Base-by-base conservation (phyloP, 495 filamentous ascomycete genomes). In the Trichoderma reesei region DNA sequence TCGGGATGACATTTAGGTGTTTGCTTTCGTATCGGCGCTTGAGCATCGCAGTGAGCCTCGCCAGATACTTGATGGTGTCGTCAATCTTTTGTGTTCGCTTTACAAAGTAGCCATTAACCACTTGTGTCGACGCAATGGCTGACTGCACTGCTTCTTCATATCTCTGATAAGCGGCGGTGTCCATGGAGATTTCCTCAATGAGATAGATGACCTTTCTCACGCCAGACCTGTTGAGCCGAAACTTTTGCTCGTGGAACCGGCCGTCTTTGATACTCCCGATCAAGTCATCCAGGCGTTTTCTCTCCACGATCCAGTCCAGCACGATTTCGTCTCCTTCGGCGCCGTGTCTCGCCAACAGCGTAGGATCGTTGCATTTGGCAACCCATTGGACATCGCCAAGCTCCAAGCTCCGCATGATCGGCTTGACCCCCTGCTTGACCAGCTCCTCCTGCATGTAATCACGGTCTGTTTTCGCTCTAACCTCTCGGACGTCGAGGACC, bases 221-320 rank as follows among this genome's bases (percentile, higher is more conserved):
- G 1, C 90, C 90, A 0, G 84, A 87, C 62, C 85, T 85, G 42
- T 80, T 79, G 3, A 93, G 80, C 1, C 90, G 86, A 67, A 91
- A 93, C 68, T 95, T 94, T 67, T 95, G 90, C 68, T 95, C 90
- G 67, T 87, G 87, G 68, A 92, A 94, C 0, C 90, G 85, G 0
- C 90, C 89, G 62, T 94, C 90, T 72, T 88, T 92, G 71, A 94
- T 90, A 56, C 87, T 90, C 34, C 82, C 76, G 8, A 94, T 78
- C 4, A 95, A 79, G 72, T 95, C 90, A 67, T 95, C 90, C 0
- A 92, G 80, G 3, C 90, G 81, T 69, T 95, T 95, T 60, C 90
- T 83, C 73, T 95, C 90, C 0, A 93, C 81, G 37, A 95, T 89
- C 78, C 85, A 90, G 70, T 93, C 90, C 6, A 95, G 78, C 46